Base-by-base conservation (phyloP, 192 early-diverging fungal species). In the Coemansia sp. region DNA sequence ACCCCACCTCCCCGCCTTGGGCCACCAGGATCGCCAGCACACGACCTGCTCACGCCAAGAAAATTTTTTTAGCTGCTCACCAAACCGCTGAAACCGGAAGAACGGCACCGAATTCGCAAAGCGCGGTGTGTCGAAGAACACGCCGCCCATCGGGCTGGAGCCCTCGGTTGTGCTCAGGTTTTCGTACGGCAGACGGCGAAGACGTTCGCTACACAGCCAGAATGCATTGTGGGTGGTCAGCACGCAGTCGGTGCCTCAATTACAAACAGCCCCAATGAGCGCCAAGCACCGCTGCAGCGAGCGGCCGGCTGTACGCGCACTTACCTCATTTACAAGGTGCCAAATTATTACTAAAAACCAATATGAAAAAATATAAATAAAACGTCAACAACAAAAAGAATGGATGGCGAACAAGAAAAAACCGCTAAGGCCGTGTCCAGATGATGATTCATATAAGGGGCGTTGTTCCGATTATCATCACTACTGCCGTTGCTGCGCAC, bases 71-170 rank as follows among this genome's bases (percentile, higher is more conserved):
- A 5, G 3, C 19, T 48, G 44, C 73, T 60, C 70, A 77, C 73
- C 74, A 54, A 67, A 77, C 9, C 74, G 64, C 68, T 77, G 74
- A 45, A 77, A 66, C 57, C 69, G 68, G 27, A 71, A 77, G 49
- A 77, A 77, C 21, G 74, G 74, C 18, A 66, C 74, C 23, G 69
- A 62, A 62, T 78, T 78, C 46, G 75, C 75, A 61, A 78, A 78
- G 51, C 75, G 75, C 16, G 75, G 75, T 8, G 75, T 78, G 65
- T 71, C 69, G 25, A 78, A 78, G 47, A 73, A 56, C 65, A 64
- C 49, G 18, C 67, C 57, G n/a, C 70, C 70, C 59, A 78, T 71
- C 32, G 69, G 75, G 60, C 69, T 70, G 5, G 69, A 60, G 62
- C 50, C 69, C 58, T 72, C 69, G 24, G 69, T 64, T 18, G 62